Conservation (phyloP, 805 yeast species). For the Candida sithepensis region DNA sequence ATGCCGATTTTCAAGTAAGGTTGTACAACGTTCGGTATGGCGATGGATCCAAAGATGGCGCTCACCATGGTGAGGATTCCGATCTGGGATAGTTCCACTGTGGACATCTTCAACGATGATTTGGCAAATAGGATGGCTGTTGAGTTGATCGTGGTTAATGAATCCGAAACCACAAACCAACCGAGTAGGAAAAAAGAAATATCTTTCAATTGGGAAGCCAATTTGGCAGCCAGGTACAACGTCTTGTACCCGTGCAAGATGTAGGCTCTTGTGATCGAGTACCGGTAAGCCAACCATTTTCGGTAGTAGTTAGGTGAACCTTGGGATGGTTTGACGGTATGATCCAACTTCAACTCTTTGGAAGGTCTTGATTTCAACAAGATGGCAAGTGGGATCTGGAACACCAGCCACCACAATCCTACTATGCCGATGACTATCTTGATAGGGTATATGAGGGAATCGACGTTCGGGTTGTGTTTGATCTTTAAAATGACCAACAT, state of each 20-base stretch:
- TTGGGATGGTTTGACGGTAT: constrained; percentile 8
- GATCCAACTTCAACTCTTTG: constrained; percentile 28
- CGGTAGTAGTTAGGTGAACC: constrained; percentile 7
- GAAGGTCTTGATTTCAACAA: constrained; percentile 46
- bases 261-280: constrained; percentile 29
- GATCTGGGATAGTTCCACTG: constrained; percentile 59
- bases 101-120: constrained; percentile 64
- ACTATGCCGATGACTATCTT: constrained; percentile 59
- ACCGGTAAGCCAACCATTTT: constrained; percentile 10
- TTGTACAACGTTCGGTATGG: constrained; percentile 44
- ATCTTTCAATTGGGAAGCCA: constrained; percentile 58
- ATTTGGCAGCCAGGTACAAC: constrained; percentile 49
- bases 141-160: constrained; percentile 73
- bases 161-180: constrained; percentile 76
- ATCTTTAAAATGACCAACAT: constrained; percentile 38
- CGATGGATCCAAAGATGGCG: constrained; percentile 65
- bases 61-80: constrained; percentile 64
- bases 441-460: constrained; percentile 37
- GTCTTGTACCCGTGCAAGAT: constrained; percentile 62
- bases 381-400: constrained; percentile 58
- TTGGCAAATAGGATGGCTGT: constrained; percentile 76
- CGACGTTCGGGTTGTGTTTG: constrained; percentile 18
- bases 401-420: constrained; percentile 75
- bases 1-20: constrained; percentile 39
- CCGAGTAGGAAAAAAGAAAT: constrained; percentile 64